Conservation (phyloP, 2,329 filamentous ascomycete genomes). For the Xylariaceae sp. region DNA sequence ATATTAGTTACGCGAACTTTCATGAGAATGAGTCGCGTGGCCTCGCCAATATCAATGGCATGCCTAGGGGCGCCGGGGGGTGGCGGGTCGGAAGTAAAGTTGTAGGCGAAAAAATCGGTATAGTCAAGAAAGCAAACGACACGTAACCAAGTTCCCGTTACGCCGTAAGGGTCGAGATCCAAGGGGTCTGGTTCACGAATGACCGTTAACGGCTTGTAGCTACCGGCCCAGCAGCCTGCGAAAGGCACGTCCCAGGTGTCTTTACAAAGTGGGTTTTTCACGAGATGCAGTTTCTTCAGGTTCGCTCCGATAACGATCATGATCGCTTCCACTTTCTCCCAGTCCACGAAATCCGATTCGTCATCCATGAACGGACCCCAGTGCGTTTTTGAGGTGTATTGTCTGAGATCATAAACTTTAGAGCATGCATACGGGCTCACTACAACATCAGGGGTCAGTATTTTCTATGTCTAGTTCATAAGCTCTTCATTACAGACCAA, state of each 20-base stretch:
- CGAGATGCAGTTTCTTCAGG: slow-evolving; percentile 51
- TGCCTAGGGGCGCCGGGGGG: slow-evolving; percentile 48
- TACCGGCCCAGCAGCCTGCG: slow-evolving; percentile 55
- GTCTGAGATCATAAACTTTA: slow-evolving; percentile 73
- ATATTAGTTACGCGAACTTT: slow-evolving; percentile 64
- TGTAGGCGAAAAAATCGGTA: slow-evolving; percentile 72
- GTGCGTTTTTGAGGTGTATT: slow-evolving; percentile 61
- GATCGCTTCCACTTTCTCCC: slow-evolving; percentile 79
- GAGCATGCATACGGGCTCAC: slow-evolving; percentile 65
- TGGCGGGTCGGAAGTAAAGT: slow-evolving; percentile 58
- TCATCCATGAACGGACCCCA: slow-evolving; percentile 77
- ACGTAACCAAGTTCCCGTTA: slow-evolving; percentile 72
- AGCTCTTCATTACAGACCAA: too few relatives aligned
- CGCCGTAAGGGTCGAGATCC: slow-evolving; percentile 69
- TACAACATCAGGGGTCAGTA: neutral
- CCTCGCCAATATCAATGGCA: slow-evolving; percentile 65
- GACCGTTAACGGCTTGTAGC: slow-evolving; percentile 46
- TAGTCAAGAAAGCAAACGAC: slow-evolving; percentile 65
- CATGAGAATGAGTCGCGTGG: slow-evolving; percentile 71
- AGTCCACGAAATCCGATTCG: slow-evolving; percentile 65
- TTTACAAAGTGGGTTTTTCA: slow-evolving; percentile 48
- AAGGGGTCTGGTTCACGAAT: slow-evolving; percentile 44
- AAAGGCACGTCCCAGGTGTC: slow-evolving; percentile 61
- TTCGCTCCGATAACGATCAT: slow-evolving; percentile 71
- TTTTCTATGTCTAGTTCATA: neutral